Evolutionary conservation across 768 basidiomycete species (phyloP), one percentile per base, ranked within the genome.

Genomic region (Chalciporus sphaerocephalus): DNA sequence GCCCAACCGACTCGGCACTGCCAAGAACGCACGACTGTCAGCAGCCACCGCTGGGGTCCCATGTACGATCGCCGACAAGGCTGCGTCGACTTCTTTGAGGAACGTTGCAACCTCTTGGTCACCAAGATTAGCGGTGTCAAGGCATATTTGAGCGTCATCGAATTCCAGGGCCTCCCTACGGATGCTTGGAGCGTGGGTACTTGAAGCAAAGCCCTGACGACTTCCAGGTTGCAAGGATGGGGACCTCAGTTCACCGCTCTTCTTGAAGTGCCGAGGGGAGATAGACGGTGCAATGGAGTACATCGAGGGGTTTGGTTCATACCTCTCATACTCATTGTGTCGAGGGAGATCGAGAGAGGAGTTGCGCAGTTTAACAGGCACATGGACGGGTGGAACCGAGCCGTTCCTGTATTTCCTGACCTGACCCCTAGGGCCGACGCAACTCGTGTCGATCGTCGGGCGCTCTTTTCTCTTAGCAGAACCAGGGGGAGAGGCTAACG

Each of bases 361-460:
- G 23, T 64, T 61, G 27, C 61, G 61, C 33, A 53, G 57, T 34
- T 62, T 62, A 51, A 45, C 55, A 5, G 61, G 53, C 42, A 62
- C 53, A 40, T 62, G 50, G 40, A 62, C 60, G 5, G 61, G 61
- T 50, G 61, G 61, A n/a, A 62, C 61, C 9, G 61, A 61, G 27
- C 59, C 59, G 40, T 61, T 61, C 47, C 59, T 61, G 45, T 62
- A 64, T 17, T 61, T 64, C 47, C 7, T 59, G 24, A 62, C 61
- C 25, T 62, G 61, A 16, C 61, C 61, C 51, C 61, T 50, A 20
- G 61, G 61, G 16, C 61, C 61, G 51, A 57, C 62, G 40, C 57
- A 59, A 53, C 61, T 62, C 43, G 61, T 62, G 46, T 62, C 61
- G 43, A 62, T 62, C 47, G 62, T 62, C 25, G 61, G 61, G 30